These are phyloP conservation scores for Melaleuca quinquenervia DNA, from an alignment of 345 rosid genomes.

Conservation along the genomic window DNA sequence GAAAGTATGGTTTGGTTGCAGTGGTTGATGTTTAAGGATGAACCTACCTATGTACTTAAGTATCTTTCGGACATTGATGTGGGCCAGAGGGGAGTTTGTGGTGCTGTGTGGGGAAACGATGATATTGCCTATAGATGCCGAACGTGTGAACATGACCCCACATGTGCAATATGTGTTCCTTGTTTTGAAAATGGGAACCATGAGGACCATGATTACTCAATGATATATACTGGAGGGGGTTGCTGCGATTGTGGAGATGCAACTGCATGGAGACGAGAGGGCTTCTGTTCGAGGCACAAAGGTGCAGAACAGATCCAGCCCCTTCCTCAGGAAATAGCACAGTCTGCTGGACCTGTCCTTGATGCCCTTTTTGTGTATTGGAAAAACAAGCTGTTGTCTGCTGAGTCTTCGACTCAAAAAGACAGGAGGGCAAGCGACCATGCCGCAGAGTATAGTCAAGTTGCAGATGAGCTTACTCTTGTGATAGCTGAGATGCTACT, in stretches of 20 bases:
- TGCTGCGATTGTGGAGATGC: slow-evolving; percentile 98
- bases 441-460: slow-evolving; percentile 17
- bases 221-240: slow-evolving; percentile 80
- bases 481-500: slow-evolving; percentile 71
- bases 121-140: slow-evolving; percentile 87
- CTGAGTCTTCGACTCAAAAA: slow-evolving; percentile 27
- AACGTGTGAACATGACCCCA: slow-evolving; percentile 80
- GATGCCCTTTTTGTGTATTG: slow-evolving; percentile 56
- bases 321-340: slow-evolving; percentile 52
- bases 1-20: slow-evolving; percentile 65
- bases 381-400: slow-evolving; percentile 43
- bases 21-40: slow-evolving; percentile 82
- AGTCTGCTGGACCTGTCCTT: slow-evolving; percentile 65
- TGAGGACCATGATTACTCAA: slow-evolving; percentile 61
- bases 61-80: slow-evolving; percentile 29
- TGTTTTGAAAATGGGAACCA: slow-evolving; percentile 86
- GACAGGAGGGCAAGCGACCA: slow-evolving; percentile 16
- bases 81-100: slow-evolving; percentile 86
- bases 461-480: slow-evolving; percentile 57
- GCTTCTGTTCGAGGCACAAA: slow-evolving; percentile 87
- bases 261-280: slow-evolving; percentile 92
- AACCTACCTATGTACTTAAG: slow-evolving; percentile 38
- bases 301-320: slow-evolving; percentile 91
- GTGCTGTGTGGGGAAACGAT: slow-evolving; percentile 85
- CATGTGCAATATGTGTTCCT: slow-evolving; percentile 93